Conservation (phyloP, 208 protist genomes). For the Wallacemonas rigidus region DNA sequence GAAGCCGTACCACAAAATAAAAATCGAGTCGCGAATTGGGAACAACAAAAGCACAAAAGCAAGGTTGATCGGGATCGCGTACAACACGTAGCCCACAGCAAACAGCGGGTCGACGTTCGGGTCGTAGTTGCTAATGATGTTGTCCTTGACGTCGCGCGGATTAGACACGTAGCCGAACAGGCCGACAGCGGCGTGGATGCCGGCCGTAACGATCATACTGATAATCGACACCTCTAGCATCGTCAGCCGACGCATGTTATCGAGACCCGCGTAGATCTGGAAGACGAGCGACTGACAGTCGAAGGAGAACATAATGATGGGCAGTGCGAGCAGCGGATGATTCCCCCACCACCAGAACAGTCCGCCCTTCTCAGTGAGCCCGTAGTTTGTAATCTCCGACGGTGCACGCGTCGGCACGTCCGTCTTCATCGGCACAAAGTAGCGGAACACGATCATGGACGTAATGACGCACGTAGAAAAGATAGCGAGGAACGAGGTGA, state of each 20-base stretch:
- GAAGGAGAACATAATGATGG: slow-evolving; percentile 87
- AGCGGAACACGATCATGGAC: slow-evolving; percentile 63
- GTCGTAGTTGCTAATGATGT: slow-evolving; percentile 84
- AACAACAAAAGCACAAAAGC: slow-evolving; percentile 74
- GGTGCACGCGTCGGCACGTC: slow-evolving; percentile 9
- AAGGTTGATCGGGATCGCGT: slow-evolving; percentile 58
- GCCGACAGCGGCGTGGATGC: slow-evolving; percentile 65
- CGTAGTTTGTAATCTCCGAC: slow-evolving; percentile 11
- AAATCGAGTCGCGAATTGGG: slow-evolving; percentile 77
- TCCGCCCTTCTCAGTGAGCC: slow-evolving; percentile 1
- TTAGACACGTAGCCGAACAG: slow-evolving; percentile 77
- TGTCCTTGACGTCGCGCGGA: slow-evolving; percentile 54
- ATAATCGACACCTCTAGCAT: slow-evolving; percentile 65
- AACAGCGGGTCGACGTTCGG: slow-evolving; percentile 63
- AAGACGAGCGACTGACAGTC: slow-evolving; percentile 83
- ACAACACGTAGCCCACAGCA: slow-evolving; percentile 57
- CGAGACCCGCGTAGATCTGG: slow-evolving; percentile 67
- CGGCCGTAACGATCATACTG: slow-evolving; percentile 46
- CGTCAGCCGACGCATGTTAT: slow-evolving; percentile 57
- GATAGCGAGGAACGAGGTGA: slow-evolving; percentile 70
- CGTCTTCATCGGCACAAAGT: slow-evolving; percentile 45
- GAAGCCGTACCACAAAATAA: slow-evolving; percentile 80
- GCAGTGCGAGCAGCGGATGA: slow-evolving; percentile 51
- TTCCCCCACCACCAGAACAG: slow-evolving; percentile 47
- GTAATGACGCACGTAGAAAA: slow-evolving; percentile 57